Evolutionary conservation across 2,329 filamentous ascomycete species (phyloP), one percentile per base, ranked within the genome.

Genomic region (Paracoccidioides brasiliensis): DNA sequence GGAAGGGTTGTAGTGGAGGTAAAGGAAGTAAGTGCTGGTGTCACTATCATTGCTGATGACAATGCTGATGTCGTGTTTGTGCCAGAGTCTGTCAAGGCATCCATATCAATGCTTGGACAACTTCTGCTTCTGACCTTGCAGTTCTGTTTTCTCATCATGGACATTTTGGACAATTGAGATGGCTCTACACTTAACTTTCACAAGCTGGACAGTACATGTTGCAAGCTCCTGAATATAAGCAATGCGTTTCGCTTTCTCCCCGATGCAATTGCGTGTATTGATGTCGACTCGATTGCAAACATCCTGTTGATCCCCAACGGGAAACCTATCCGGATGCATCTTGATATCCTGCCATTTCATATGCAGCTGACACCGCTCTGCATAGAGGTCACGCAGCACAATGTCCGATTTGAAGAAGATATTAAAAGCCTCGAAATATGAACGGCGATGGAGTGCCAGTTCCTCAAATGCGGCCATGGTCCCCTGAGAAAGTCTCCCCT

Each of bases 341-440:
- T 8, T n/a, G 4, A 50, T 38, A 22, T 3, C 33, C 38, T 50
- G 33, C 14, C 8, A 28, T 50, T 8, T 50, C 33, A 22, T 50
- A 15, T 10, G 9, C 15, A 50, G 33, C 33, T 37, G 52, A 28
- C 8, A 30, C 9, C 42, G 8, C 30, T 53, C 52, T 45, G 42
- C 32, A 6, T 35, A 45, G 7, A 46, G 41, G 42, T 53, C 52
- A 10, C 15, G 41, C 10, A 46, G 4, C 5, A 22, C 28, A 32
- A n/a, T 37, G 40, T 44, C 32, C 5, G 30, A 14, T 15, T 35
- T 30, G 41, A 53, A 53, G 32, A 44, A 46, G 30, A 45, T 4
- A 12, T 22, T 7, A 15, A 56, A 57, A 22, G 48, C 32, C n/a
- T 33, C 35, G 45, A 56, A 59, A 53, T 59, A 60, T 35, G 33